Conservation (phyloP, 257 asterid species). For the Ocimum tenuiflorum region DNA sequence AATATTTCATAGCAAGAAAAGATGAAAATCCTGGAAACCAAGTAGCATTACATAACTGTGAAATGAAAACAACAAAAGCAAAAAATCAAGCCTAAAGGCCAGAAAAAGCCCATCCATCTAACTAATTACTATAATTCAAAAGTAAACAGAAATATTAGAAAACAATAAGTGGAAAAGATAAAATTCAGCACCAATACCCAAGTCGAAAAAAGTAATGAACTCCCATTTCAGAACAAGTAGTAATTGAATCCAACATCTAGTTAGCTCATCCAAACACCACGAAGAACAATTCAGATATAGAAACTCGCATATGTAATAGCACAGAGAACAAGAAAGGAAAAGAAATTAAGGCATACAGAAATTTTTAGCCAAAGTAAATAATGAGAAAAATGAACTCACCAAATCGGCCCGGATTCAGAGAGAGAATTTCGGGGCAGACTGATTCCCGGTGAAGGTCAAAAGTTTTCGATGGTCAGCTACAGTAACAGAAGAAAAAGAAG, state of each 20-base stretch:
- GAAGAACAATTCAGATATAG: neutral
- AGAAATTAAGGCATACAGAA: neutral
- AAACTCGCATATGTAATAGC: neutral
- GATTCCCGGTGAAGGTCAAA: neutral
- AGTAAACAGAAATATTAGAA: neutral
- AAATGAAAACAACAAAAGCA: neutral
- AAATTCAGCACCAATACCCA: neutral
- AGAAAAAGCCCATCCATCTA: neutral
- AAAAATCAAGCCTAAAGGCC: neutral
- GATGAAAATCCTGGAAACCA: constrained; percentile 1
- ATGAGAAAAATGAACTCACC: constrained; percentile 24
- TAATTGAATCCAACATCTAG: neutral
- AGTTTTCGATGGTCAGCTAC: neutral
- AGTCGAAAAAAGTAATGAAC: neutral
- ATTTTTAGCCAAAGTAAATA: neutral
- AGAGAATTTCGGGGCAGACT: neutral
- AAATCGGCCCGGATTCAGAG: neutral
- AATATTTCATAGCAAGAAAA: neutral
- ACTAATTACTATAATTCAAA: neutral
- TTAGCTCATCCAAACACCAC: neutral
- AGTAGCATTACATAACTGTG: neutral
- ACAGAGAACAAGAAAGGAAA: neutral
- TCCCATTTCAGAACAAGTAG: neutral
- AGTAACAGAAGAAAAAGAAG: neutral
- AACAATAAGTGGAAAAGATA: neutral